These are phyloP conservation scores for Trichoderma sp. DNA, from an alignment of 2,329 filamentous ascomycete species.

Conservation along the genomic window DNA sequence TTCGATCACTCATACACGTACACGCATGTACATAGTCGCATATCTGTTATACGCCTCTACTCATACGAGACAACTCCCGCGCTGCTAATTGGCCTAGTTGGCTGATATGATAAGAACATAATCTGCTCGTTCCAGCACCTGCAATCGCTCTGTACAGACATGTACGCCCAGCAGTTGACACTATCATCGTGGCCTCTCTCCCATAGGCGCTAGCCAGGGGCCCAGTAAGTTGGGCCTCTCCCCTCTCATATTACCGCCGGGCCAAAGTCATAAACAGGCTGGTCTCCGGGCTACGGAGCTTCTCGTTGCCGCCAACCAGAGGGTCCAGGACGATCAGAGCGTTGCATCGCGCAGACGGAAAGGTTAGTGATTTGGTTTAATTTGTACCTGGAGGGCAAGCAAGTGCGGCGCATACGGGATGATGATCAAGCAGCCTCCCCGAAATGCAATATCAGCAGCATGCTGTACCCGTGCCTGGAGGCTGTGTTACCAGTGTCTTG, in stretches of 20 bases:
- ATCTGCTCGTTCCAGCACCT: background rate
- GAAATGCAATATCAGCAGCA: background rate
- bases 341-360: background rate
- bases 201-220: conserved; percentile 9
- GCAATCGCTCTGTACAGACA: background rate
- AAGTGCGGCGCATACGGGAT: background rate
- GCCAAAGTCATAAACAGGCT: conserved; percentile 9
- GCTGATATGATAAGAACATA: background rate
- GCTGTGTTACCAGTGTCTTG: background rate
- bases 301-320: conserved; percentile 7
- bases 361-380: background rate
- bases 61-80: background rate
- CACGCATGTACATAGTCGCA: background rate
- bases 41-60: background rate
- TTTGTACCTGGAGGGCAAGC: background rate
- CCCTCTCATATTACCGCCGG: conserved; percentile 6
- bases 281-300: conserved; percentile 14
- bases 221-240: background rate
- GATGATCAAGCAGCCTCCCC: background rate
- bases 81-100: background rate
- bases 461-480: background rate
- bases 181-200: background rate
- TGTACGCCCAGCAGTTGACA: background rate
- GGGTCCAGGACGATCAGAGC: background rate
- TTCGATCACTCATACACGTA: background rate